phyloP scores from a whole-genome alignment of 306 rosid genomes.

The Acacia confusa region DNA sequence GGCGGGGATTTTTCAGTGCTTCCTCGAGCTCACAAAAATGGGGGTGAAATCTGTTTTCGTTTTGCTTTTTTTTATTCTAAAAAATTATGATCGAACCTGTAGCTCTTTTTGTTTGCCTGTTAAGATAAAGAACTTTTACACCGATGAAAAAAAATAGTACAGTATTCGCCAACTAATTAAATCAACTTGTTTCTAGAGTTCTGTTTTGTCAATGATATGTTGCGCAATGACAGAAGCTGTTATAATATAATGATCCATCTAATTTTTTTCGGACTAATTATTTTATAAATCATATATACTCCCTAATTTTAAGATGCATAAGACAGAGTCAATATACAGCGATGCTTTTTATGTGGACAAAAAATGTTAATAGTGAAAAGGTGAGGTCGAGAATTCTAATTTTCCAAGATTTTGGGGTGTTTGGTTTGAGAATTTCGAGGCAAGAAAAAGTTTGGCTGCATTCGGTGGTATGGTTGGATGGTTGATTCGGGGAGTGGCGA shows the following conservation, averaged over 20 bases:
- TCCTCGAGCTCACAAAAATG: not conserved
- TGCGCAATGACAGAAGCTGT: constrained; percentile 27
- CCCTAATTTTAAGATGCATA: not conserved
- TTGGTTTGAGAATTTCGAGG: constrained; percentile 45
- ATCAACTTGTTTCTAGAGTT: not conserved
- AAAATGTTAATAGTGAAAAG: not conserved
- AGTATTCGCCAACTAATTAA: constrained; percentile 21
- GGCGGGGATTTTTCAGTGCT: not conserved
- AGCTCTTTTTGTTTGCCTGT: not conserved
- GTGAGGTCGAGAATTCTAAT: constrained; percentile 17
- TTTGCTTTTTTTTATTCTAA: not conserved
- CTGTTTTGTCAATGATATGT: constrained; percentile 38
- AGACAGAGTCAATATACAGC: not conserved
- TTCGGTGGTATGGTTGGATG: constrained; percentile 13
- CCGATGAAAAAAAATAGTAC: too few relatives aligned
- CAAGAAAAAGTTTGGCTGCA: not conserved
- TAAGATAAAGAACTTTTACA: not conserved
- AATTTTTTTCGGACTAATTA: not conserved
- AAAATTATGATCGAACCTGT: not conserved
- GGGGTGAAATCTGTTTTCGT: not conserved
- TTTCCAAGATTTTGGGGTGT: constrained; percentile 35
- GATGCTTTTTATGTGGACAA: not conserved
- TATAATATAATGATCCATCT: constrained; percentile 14
- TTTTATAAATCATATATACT: not conserved
- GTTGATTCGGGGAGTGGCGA: not conserved